A percentile compares a stretch with the other conserved stretches of the same genome.
These are phyloP conservation scores for Chenopodium formosanum DNA, from an alignment of 148 eudicot genomes.

Conservation along the genomic window DNA sequence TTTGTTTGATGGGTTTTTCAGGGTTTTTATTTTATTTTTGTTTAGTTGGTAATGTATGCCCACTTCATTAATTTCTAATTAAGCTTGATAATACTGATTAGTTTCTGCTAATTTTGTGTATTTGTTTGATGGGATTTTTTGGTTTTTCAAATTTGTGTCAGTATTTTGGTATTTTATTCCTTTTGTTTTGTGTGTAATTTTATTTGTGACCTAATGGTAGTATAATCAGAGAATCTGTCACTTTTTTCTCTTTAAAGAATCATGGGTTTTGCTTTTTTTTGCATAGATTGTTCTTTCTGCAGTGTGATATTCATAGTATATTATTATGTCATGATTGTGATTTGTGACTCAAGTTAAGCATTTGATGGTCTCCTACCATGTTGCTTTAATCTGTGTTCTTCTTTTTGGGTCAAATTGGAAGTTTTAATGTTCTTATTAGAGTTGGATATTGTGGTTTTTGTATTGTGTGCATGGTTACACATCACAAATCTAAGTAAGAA, in stretches of 20 bases:
- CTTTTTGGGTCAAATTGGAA: not conserved
- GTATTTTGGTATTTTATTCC: not conserved
- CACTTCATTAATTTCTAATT: not conserved
- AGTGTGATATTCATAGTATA: constrained; percentile 24
- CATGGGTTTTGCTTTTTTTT: constrained; percentile 15
- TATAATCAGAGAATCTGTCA: constrained; percentile 29
- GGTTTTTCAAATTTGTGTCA: constrained; percentile 10
- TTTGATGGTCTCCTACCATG: constrained; percentile 21
- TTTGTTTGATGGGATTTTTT: constrained; percentile 1
- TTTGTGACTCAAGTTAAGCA: constrained; percentile 35
- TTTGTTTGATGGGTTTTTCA: constrained; percentile 3
- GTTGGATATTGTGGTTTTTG: constrained; percentile 7
- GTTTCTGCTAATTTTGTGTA: not conserved
- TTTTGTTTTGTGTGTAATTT: constrained; percentile 5
- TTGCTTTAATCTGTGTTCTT: not conserved
- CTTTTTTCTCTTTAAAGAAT: constrained; percentile 29
- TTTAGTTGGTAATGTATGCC: not conserved
- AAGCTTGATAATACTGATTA: not conserved
- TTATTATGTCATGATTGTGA: constrained; percentile 20
- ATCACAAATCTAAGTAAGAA: not conserved
- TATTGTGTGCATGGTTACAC: constrained; percentile 3
- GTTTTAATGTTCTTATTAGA: not conserved
- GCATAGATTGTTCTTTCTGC: constrained; percentile 26
- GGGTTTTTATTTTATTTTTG: not conserved
- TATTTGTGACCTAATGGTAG: constrained; percentile 15